Evolutionary conservation across 1,139 yeast species (phyloP), one percentile per base, ranked within the genome.

Genomic region (Blastobotrys illinoisensis): DNA sequence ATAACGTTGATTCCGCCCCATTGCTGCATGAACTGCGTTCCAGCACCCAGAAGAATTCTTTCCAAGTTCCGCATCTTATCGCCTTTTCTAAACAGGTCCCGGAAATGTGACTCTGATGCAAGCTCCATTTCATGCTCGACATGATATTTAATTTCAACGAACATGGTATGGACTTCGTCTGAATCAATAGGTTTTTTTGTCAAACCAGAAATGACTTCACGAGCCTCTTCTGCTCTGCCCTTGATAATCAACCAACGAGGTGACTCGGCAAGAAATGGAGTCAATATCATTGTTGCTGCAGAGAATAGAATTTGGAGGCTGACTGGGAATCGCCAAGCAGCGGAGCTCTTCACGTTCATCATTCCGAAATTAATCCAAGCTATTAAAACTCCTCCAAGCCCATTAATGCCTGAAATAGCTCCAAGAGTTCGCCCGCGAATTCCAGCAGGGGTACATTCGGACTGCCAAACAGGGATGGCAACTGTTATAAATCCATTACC

Each of bases 351-450:
- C 77, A 67, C 64, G 51, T 62, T 66, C 54, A 58, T 67, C 52
- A 56, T 81, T 77, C 57, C 88, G 73, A 67, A 79, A 80, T 46
- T 87, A 75, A 61, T 82, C 89, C 90, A 86, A 70, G 86, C 85
- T 9, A 90, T 88, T 61, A 84, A 71, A 63, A 81, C 77, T 48
- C 88, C 83, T 62, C 91, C 91, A 54, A 49, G 21, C 2, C 83
- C 74, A 49, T 88, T 88, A 57, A 85, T 80, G 52, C 83, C 91
- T 67, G 85, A 88, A 64, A 83, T 71, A 64, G 56, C 28, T 9
- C 53, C 58, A 19, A 55, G 55, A 9, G 51, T 49, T 16, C 49
- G 24, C 1, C 64, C 64, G 40, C 64, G 53, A 19, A 51, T 49
- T 19, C 54, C 46, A 48, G 56, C 58, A 4, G 62, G 60, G 11